phyloP scores from a whole-genome alignment of 2,329 filamentous ascomycete species.

The Talaromyces sp. region DNA sequence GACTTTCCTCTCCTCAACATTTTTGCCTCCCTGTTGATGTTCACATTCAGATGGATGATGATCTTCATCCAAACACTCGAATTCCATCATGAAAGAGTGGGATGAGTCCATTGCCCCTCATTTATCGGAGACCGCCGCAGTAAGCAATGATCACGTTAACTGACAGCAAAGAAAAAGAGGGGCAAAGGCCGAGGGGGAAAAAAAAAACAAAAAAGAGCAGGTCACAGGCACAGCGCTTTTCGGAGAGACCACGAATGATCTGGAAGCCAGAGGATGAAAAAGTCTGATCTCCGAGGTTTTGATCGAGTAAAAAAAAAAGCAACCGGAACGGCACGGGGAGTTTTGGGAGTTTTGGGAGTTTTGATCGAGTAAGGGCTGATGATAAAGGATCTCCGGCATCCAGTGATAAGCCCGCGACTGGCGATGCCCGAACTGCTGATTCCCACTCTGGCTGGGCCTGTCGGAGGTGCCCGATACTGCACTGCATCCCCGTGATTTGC shows the following conservation, averaged over 20 bases:
- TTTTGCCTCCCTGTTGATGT: not conserved
- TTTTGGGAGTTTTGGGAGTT: constrained; percentile 33
- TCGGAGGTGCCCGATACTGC: constrained; percentile 33
- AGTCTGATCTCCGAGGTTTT: constrained; percentile 11
- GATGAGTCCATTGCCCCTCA: constrained; percentile 4
- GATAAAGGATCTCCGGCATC: constrained; percentile 15
- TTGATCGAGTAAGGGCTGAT: constrained; percentile 33
- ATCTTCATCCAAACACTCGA: not conserved
- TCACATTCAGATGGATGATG: not conserved
- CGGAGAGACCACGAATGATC: constrained; percentile 1
- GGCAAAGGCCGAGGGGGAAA: not conserved
- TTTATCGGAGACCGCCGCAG: constrained; percentile 17
- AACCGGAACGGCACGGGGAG: constrained; percentile 8
- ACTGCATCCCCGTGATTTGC: not conserved
- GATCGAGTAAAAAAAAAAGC: constrained; percentile 23
- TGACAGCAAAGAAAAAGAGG: not conserved
- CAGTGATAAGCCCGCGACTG: constrained; percentile 18
- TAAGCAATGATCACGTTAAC: not conserved
- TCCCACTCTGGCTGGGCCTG: not conserved
- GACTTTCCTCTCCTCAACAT: not conserved
- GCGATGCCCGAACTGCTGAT: constrained; percentile 9
- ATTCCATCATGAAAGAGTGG: not conserved
- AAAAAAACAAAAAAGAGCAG: not conserved
- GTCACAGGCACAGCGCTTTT: constrained; percentile 5
- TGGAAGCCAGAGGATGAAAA: not conserved